A percentile compares a stretch with the other conserved stretches of the same genome.
These are phyloP conservation scores for Blakeslea trispora DNA, from an alignment of 371 early-diverging fungal genomes.

Conservation along the genomic window DNA sequence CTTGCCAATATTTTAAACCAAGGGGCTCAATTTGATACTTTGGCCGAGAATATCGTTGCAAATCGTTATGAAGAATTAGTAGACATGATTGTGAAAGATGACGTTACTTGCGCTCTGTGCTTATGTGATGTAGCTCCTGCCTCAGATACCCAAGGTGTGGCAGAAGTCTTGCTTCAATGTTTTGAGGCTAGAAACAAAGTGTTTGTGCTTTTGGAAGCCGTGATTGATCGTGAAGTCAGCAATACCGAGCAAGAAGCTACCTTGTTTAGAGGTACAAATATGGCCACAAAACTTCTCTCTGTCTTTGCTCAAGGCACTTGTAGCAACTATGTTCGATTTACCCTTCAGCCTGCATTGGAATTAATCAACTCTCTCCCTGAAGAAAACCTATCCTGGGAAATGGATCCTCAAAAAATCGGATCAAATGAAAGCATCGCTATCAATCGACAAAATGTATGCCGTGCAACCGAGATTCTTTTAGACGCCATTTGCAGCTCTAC, in stretches of 20 bases:
- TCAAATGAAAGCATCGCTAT: conserved; percentile 54
- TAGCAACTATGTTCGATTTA: conserved; percentile 71
- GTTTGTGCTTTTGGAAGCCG: conserved; percentile 68
- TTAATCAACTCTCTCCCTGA: conserved; percentile 37
- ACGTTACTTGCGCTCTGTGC: conserved; percentile 72
- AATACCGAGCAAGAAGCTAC: conserved; percentile 80
- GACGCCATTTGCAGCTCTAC: conserved; percentile 78
- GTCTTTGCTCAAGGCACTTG: conserved; percentile 77
- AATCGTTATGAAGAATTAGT: conserved; percentile 73
- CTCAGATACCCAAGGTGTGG: conserved; percentile 77
- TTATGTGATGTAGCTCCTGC: conserved; percentile 84
- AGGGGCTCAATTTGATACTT: conserved; percentile 81
- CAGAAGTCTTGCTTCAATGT: conserved; percentile 68
- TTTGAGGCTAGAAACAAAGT: conserved; percentile 76
- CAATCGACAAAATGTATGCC: conserved; percentile 77
- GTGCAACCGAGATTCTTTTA: conserved; percentile 71
- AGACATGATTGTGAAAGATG: conserved; percentile 63
- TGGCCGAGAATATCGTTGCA: conserved; percentile 70
- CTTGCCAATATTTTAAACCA: conserved; percentile 84
- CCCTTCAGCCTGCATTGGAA: conserved; percentile 76
- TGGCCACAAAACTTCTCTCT: conserved; percentile 82
- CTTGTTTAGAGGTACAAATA: conserved; percentile 86
- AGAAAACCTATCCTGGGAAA: conserved; percentile 60
- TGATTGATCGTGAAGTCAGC: conserved; percentile 78
- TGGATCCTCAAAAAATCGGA: conserved; percentile 77